Evolutionary conservation across 768 basidiomycete species (phyloP), one percentile per base, ranked within the genome.

Genomic region (Lactarius sanguifluus): DNA sequence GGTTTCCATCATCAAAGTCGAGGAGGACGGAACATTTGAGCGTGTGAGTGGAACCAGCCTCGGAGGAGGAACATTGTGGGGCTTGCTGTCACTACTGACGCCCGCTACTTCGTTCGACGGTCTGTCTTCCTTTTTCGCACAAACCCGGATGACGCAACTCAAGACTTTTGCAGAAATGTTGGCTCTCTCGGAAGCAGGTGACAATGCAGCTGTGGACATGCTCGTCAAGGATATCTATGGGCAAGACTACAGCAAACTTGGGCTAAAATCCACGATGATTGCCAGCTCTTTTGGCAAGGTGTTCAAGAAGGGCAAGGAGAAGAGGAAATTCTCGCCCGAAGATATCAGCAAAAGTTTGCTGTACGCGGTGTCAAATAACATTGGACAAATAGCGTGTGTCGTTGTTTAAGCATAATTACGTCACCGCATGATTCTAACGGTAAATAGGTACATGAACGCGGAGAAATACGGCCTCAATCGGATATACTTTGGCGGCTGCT

Each of bases 141-240:
- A 50, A 15, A 57, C 41, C 38, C 50, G 61, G 50, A 43, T 47
- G 62, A 57, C 65, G 55, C 59, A 61, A 55, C 70, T 40, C 32
- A 65, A 65, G 66, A 43, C 36, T 64, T 50, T 69, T 47, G 66
- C 79, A 99, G 97, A 98, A 77, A 99, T 99, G 96, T 81, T 99
- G 70, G 85, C 87, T 9, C 82, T 99, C 25, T 97, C 97, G 0
- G 97, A 99, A 77, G 76, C 85, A 74, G 97, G 97, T 45, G 93
- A 97, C 78, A 98, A 99, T 75, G 86, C 91, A 52, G 83, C 83
- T 6, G 96, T 98, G 16, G 97, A 99, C 77, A 98, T 98, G 96
- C 88, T 98, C 57, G 96, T 99, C 55, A 96, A 97, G 41, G 97
- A 99, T 79, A 99, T 99, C 71, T 99, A 97, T 76, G 94, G 97